Conservation (phyloP, 1,284 basidiomycete genomes). For the Trichosporon sp. region DNA sequence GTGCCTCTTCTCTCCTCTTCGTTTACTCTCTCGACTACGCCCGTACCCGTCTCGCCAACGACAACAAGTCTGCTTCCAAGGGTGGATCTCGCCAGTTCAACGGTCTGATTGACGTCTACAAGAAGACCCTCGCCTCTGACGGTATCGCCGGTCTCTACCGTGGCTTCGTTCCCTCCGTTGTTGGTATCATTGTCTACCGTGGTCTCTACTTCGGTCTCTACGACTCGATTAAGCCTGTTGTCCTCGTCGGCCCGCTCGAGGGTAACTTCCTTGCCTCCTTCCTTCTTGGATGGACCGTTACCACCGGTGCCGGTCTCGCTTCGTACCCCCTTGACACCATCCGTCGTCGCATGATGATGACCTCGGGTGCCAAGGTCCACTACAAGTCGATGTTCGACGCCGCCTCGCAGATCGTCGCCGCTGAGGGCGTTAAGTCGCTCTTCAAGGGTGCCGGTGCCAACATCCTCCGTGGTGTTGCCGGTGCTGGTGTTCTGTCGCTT, state of each 20-base stretch:
- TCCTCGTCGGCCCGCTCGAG: conserved; percentile 79
- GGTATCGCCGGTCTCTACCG: conserved; percentile 89
- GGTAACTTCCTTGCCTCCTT: conserved; percentile 85
- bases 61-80: conserved; percentile 82
- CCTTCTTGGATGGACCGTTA: conserved; percentile 88
- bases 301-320: conserved; percentile 89
- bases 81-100: conserved; percentile 92
- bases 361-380: conserved; percentile 62
- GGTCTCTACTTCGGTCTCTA: conserved; percentile 76
- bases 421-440: conserved; percentile 59
- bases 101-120: conserved; percentile 85
- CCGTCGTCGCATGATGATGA: conserved; percentile 97
- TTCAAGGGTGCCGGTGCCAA: no score
- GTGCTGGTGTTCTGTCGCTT: conserved; percentile 65
- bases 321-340: conserved; percentile 94
- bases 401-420: conserved; percentile 59
- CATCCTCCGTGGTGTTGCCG: conserved; percentile 49
- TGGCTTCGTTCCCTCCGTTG: conserved; percentile 90
- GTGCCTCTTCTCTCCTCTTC: conserved; percentile 90
- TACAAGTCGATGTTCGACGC: conserved; percentile 60
- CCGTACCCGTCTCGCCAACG: conserved; percentile 92
- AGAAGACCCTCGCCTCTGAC: conserved; percentile 83
- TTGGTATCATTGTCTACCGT: conserved; percentile 93
- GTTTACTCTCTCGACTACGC: conserved; percentile 95
- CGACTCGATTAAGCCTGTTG: conserved; percentile 88